Conservation (phyloP, 441 rosid species). For the Biscutella auriculata region DNA sequence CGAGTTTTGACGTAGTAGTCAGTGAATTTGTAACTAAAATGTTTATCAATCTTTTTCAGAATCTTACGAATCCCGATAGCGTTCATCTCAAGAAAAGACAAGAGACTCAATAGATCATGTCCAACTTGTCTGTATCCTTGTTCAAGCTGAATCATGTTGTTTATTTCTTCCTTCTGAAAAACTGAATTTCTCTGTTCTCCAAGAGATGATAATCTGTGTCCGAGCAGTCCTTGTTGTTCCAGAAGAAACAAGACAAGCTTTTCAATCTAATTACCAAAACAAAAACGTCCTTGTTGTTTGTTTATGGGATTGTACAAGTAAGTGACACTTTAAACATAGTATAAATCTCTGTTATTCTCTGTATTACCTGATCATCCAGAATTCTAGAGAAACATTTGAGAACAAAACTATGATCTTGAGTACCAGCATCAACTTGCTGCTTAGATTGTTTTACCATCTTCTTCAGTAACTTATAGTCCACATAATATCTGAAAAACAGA, state of each 20-base stretch:
- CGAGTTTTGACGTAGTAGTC: constrained; percentile 89
- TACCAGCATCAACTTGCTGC: constrained; percentile 27
- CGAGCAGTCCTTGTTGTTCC: constrained; percentile 44
- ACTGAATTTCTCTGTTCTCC: constrained; percentile 24
- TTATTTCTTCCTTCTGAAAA: constrained; percentile 13
- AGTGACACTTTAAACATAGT: too few relatives aligned
- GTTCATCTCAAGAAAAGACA: constrained; percentile 56
- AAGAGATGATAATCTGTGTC: constrained; percentile 27
- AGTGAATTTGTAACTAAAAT: constrained; percentile 82
- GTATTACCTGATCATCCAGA: constrained; percentile 50
- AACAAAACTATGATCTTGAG: constrained; percentile 23
- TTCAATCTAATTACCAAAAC: constrained; percentile 30
- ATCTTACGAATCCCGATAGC: constrained; percentile 91
- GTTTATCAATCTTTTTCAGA: constrained; percentile 90
- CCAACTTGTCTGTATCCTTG: constrained; percentile 40
- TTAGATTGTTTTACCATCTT: constrained; percentile 34
- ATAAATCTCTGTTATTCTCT: too few relatives aligned
- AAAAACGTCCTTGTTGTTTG: too few relatives aligned
- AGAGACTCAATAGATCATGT: constrained; percentile 35
- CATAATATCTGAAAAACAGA: constrained; percentile 30
- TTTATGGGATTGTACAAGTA: too few relatives aligned
- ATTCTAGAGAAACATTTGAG: constrained; percentile 33
- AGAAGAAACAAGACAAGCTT: constrained; percentile 38
- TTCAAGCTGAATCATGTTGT: constrained; percentile 23
- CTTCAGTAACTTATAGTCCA: constrained; percentile 38